These are phyloP conservation scores for Plenodomus biglobosus DNA, from an alignment of 2,329 filamentous ascomycete species.

Conservation along the genomic window DNA sequence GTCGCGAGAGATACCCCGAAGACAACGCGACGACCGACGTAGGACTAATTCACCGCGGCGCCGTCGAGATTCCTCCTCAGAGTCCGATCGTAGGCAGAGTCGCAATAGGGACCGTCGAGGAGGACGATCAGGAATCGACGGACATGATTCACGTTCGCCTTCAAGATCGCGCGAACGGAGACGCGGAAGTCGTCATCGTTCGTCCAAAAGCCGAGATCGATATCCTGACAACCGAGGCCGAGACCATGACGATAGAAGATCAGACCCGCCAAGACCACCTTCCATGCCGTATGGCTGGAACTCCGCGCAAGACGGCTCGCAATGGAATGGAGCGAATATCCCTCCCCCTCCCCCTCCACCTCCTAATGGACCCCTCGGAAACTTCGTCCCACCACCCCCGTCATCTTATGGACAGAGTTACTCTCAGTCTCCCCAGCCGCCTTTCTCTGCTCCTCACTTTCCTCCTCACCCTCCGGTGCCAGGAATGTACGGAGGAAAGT, in stretches of 20 bases:
- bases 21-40: conserved; percentile 11
- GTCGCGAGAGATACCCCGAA: conserved; percentile 3
- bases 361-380: not conserved
- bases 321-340: conserved; percentile 11
- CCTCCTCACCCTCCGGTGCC: conserved; percentile 17
- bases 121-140: conserved; percentile 5
- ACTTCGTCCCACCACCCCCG: not conserved
- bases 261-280: conserved; percentile 11
- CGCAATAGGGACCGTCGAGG: conserved; percentile 18
- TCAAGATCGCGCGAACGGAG: conserved; percentile 16
- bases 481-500: conserved; percentile 22
- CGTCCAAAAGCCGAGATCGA: conserved; percentile 10
- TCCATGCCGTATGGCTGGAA: conserved; percentile 9
- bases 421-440: conserved; percentile 14
- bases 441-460: conserved; percentile 22
- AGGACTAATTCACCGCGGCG: conserved; percentile 12
- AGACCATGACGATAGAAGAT: conserved; percentile 9
- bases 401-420: conserved; percentile 13
- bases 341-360: conserved; percentile 1
- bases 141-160: conserved; percentile 18
- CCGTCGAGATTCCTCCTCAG: conserved; percentile 19
- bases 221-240: conserved; percentile 10
- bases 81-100: conserved; percentile 15
- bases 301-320: conserved; percentile 10
- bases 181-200: conserved; percentile 13